Evolutionary conservation across 768 basidiomycete species (phyloP), one percentile per base, ranked within the genome.

Genomic region (Boletales sp.): DNA sequence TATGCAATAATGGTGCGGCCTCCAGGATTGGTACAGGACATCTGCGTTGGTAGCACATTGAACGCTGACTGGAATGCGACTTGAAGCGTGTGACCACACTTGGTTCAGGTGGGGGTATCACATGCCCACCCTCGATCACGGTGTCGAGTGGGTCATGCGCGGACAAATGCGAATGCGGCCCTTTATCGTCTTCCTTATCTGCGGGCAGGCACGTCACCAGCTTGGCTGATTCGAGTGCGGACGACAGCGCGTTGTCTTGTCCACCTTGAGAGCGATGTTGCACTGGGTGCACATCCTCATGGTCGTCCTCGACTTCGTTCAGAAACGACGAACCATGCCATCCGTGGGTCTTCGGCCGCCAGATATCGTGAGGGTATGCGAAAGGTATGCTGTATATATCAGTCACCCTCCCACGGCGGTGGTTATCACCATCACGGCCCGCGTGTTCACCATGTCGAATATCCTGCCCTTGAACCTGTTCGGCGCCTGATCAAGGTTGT

Each of bases 161-260:
- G 61, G 9, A 70, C 14, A n/a, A 39, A 18, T 11, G 31, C 11
- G 21, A 34, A 11, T 4, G 21, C 7, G 25, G 25, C 3, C 4
- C 7, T 11, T 3, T 34, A 12, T 8, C 25, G 1, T 45, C 48
- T 19, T 21, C 38, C 38, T 12, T 18, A 21, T 11, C 15, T 6
- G 7, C 25, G 2, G 34, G 49, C 2, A 43, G 50, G 83, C 81
- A 33, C 78, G 94, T 76, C 49, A 91, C 82, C 21, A 96, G 71
- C 3, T 94, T 94, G 0, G 93, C 92, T 0, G 90, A 88, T 62
- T 90, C 83, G n/a, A 97, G 72, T 7, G 95, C 25, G 25, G 25
- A 6, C 25, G 25, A 5, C 7, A 28, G 5, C 90, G 17, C 86
- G 78, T 57, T 82, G 82, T 18, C 90, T 76, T 62, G 25, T 95